Conservation (phyloP, 768 basidiomycete genomes). For the Lactifluus pinguis region DNA sequence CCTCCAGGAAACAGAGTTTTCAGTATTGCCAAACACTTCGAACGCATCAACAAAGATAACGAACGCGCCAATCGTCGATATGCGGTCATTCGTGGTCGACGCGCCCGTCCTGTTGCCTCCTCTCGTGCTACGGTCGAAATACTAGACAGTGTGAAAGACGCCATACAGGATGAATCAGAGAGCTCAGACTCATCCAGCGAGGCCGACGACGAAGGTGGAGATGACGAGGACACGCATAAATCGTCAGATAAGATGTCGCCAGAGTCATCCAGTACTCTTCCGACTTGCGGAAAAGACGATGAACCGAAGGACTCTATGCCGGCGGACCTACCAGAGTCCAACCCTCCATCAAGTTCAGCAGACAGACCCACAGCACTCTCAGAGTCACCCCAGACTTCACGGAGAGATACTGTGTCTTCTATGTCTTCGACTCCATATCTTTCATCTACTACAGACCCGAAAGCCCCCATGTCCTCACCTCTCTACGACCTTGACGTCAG, state of each 20-base stretch:
- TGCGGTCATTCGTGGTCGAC: constrained; percentile 76
- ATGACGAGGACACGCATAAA: constrained; percentile 39
- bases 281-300: neutral
- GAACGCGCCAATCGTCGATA: constrained; percentile 73
- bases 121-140: constrained; percentile 84
- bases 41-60: constrained; percentile 66
- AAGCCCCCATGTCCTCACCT: constrained; percentile 12
- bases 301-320: neutral
- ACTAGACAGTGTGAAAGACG: constrained; percentile 83
- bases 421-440: constrained; percentile 48
- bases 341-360: neutral
- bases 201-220: constrained; percentile 61
- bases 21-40: constrained; percentile 85
- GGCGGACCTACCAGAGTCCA: neutral
- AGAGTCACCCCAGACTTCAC: neutral
- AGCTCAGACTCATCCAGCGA: constrained; percentile 57
- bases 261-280: constrained; percentile 8
- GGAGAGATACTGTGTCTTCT: constrained; percentile 26
- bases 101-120: constrained; percentile 84
- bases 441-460: constrained; percentile 12
- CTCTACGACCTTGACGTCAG: constrained; percentile 45
- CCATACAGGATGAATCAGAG: constrained; percentile 76
- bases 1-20: constrained; percentile 64
- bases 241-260: constrained; percentile 26
- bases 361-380: neutral